Evolutionary conservation across 2,329 filamentous ascomycete species (phyloP), one percentile per base, ranked within the genome.

Genomic region (Penicillium sp.): DNA sequence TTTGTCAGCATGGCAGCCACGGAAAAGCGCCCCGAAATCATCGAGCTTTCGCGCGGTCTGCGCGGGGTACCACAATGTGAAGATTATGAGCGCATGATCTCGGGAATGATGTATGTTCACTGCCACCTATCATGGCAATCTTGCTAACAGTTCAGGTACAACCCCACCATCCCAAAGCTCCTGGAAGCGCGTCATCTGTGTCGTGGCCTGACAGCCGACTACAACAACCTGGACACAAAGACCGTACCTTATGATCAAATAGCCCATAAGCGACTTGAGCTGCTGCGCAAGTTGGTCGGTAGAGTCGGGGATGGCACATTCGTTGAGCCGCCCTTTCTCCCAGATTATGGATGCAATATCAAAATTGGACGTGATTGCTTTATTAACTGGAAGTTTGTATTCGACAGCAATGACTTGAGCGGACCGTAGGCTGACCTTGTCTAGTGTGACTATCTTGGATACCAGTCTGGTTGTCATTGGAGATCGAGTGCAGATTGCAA

Each of bases 401-500:
- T 61, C 16, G 16, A 29, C 8, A 10, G 5, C 0, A 39, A 22
- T 10, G 5, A 31, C 29, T 31, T 24, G 48, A 52, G 37, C 8
- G 14, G 21, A n/a, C 39, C 21, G 3, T 16, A 16, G 9, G n/a
- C 37, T 44, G 27, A 49, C 67, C 24, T 33, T 5, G 3, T 5
- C 13, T 5, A 90, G 88, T 63, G 79, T 84, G 21, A 75, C 79
- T 0, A 79, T 84, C 27, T 69, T 85, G 10, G 83, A 85, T 60
- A 83, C 79, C 27, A 77, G 76, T 2, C 70, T 84, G 0, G 79
- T 85, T 1, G 77, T 77, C 1, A 83, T 85, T 22, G 83, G 83
- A 1, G 77, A 83, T 22, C 70, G 81, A 1, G 79, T 82, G 14
- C 80, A 84, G 70, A 73, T 84, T 44, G 83, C 82, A 0, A 80